A percentile compares a stretch with the other conserved stretches of the same genome.
Evolutionary conservation across 2,329 filamentous ascomycete genomes (phyloP).

Genomic region (Cercospora zeae-maydis): DNA sequence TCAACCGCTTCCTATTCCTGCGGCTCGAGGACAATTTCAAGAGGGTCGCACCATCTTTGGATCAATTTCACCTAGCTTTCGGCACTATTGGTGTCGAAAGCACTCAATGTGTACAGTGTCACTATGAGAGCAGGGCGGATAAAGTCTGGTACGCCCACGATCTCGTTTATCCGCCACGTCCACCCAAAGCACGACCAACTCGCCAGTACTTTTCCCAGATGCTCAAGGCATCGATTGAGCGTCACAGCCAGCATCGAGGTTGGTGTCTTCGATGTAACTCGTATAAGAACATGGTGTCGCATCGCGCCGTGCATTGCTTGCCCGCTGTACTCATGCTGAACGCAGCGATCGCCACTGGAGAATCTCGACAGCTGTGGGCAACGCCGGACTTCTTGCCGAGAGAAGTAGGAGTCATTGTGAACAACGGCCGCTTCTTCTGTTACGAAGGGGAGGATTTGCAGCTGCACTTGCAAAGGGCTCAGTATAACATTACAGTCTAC

Average conservation of each 20-base stretch:
- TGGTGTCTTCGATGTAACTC: constrained; percentile 91
- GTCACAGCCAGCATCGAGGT: constrained; percentile 81
- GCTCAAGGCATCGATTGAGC: constrained; percentile 86
- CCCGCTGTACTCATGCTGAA: constrained; percentile 88
- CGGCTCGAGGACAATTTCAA: constrained; percentile 60
- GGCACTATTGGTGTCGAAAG: constrained; percentile 67
- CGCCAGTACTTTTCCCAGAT: constrained; percentile 70
- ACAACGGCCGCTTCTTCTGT: constrained; percentile 88
- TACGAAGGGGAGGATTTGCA: constrained; percentile 90
- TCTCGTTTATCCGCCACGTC: constrained; percentile 37
- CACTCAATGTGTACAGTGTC: constrained; percentile 82
- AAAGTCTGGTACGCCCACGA: constrained; percentile 66
- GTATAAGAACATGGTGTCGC: constrained; percentile 82
- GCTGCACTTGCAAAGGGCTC: constrained; percentile 71
- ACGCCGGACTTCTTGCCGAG: constrained; percentile 87
- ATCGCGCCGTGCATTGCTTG: constrained; percentile 77
- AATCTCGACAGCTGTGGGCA: constrained; percentile 79
- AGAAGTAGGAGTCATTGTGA: constrained; percentile 88
- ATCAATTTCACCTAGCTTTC: constrained; percentile 68
- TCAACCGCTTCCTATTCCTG: constrained; percentile 81
- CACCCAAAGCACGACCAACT: constrained; percentile 32
- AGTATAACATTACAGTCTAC: constrained; percentile 80
- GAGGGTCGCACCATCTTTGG: constrained; percentile 56
- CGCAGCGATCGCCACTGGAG: constrained; percentile 66
- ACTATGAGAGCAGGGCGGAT: constrained; percentile 76